These are phyloP conservation scores for Gracilaria vermiculophylla DNA, from an alignment of 23 red algal species.

Conservation along the genomic window DNA sequence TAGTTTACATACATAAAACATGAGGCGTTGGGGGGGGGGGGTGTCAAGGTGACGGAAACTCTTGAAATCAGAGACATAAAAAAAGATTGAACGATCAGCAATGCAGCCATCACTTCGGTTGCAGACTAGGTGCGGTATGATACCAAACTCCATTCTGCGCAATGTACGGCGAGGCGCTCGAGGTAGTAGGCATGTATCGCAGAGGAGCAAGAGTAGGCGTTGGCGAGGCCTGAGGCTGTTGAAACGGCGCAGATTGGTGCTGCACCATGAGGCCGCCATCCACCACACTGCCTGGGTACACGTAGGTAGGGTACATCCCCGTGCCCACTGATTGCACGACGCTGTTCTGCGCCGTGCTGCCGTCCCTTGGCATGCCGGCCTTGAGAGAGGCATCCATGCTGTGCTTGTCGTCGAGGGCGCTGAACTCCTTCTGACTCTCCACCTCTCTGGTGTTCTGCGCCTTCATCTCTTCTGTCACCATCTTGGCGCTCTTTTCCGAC, in stretches of 20 bases:
- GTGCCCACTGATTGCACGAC: neutral
- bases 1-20: neutral
- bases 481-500: slow-evolving; percentile 1
- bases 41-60: neutral
- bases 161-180: slow-evolving; percentile 1
- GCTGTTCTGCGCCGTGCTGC: neutral
- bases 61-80: neutral
- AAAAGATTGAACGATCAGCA: neutral
- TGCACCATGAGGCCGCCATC: slow-evolving; percentile 4
- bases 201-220: slow-evolving; percentile 14
- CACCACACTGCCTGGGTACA: neutral
- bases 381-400: neutral
- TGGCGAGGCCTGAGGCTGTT: slow-evolving; percentile 4
- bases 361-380: neutral
- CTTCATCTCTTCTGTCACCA: neutral
- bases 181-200: neutral
- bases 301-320: slow-evolving; percentile 1
- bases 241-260: slow-evolving; percentile 12
- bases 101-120: neutral
- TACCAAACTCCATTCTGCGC: slow-evolving; percentile 15
- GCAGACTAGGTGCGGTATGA: neutral
- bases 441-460: neutral
- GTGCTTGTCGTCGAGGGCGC: neutral
- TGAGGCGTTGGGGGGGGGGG: neutral
- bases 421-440: neutral